Conservation (phyloP, 805 yeast genomes). For the Torulaspora delbrueckii region DNA sequence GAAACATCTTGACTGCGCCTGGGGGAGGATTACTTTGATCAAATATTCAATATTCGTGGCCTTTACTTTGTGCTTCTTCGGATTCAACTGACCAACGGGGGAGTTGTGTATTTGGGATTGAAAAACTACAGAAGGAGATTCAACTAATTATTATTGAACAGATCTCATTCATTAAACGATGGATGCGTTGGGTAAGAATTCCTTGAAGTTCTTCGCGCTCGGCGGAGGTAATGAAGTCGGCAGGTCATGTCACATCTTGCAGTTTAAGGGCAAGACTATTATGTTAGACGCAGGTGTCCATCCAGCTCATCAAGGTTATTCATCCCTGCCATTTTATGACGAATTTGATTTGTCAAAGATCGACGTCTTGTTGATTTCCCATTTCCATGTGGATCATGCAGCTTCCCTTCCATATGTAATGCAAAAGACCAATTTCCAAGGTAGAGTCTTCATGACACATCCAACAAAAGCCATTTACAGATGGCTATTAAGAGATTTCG, state of each 20-base stretch:
- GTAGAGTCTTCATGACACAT: slow-evolving; percentile 97
- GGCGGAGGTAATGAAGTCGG: slow-evolving; percentile 99
- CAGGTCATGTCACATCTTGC: slow-evolving; percentile 87
- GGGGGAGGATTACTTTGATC: neutral
- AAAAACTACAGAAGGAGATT: neutral
- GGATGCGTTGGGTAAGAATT: slow-evolving; percentile 26
- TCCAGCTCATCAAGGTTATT: slow-evolving; percentile 87
- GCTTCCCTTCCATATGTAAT: slow-evolving; percentile 96
- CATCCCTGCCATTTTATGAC: slow-evolving; percentile 91
- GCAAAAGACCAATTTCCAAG: slow-evolving; percentile 93
- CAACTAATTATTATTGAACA: neutral
- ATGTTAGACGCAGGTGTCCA: slow-evolving; percentile 99
- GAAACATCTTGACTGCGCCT: neutral
- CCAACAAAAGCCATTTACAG: slow-evolving; percentile 97
- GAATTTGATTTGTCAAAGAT: slow-evolving; percentile 86
- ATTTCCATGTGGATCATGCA: slow-evolving; percentile 96
- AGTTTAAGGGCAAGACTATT: slow-evolving; percentile 87
- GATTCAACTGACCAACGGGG: slow-evolving; percentile 10
- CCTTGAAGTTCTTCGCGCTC: slow-evolving; percentile 71
- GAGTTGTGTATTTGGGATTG: slow-evolving; percentile 10
- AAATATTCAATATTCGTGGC: neutral
- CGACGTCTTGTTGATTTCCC: slow-evolving; percentile 83
- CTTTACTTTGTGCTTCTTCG: slow-evolving; percentile 1
- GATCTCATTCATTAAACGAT: slow-evolving; percentile 3
- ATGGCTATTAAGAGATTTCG: slow-evolving; percentile 93